Evolutionary conservation across 1,139 yeast species (phyloP).

Genomic region (Suzukiozyma palmioleophila): DNA sequence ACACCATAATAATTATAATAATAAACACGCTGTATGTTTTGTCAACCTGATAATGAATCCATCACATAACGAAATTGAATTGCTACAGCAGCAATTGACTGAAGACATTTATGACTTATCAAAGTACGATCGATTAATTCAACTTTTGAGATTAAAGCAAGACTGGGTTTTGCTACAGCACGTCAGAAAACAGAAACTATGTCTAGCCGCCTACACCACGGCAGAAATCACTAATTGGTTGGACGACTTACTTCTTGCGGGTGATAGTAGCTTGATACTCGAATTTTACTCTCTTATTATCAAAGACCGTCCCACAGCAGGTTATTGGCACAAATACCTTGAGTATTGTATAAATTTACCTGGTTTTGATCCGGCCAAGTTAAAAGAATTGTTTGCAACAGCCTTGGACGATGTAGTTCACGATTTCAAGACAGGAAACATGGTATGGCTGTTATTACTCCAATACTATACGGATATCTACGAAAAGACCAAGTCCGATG

Average conservation of each 20-base stretch:
- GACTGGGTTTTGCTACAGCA: constrained; percentile 11
- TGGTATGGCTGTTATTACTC: constrained; percentile 31
- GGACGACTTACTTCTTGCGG: constrained; percentile 17
- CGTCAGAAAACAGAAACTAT: constrained; percentile 18
- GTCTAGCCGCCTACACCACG: constrained; percentile 16
- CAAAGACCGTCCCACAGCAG: constrained; percentile 16
- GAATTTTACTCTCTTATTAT: constrained; percentile 17
- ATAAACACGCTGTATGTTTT: neutral
- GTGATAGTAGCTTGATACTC: constrained; percentile 10
- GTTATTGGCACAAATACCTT: constrained; percentile 18
- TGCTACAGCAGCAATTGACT: constrained; percentile 5
- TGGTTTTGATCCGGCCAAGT: constrained; percentile 10
- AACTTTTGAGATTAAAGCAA: constrained; percentile 9
- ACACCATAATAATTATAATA: too few relatives aligned
- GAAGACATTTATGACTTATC: constrained; percentile 13
- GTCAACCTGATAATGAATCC: neutral
- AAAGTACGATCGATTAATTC: constrained; percentile 19
- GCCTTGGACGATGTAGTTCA: constrained; percentile 27
- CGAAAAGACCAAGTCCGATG: constrained; percentile 10
- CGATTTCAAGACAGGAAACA: constrained; percentile 31
- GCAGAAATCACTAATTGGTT: constrained; percentile 25
- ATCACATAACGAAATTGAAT: constrained; percentile 1
- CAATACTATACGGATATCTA: constrained; percentile 10
- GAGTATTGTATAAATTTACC: constrained; percentile 9
- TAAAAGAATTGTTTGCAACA: constrained; percentile 13